Conservation (phyloP, 2,329 filamentous ascomycete genomes). For the Dryadomyces quercivorus region DNA sequence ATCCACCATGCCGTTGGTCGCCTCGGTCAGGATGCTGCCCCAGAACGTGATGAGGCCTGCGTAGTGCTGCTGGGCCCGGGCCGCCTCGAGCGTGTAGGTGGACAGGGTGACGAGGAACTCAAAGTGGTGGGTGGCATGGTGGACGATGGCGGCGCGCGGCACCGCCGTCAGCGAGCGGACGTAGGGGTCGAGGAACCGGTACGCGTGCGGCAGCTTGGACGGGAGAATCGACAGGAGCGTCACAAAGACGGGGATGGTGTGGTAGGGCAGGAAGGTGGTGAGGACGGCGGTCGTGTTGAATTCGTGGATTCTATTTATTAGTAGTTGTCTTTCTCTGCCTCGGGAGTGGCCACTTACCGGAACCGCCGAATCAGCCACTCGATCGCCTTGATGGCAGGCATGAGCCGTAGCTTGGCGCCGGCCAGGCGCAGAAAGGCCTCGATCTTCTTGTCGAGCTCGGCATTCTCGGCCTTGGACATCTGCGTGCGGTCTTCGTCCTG, state of each 20-base stretch:
- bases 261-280: constrained; percentile 84
- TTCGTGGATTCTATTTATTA: constrained; percentile 61
- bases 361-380: constrained; percentile 94
- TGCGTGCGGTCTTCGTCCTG: constrained; percentile 77
- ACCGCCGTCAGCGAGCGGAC: constrained; percentile 63
- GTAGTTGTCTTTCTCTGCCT: neutral
- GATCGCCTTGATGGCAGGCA: constrained; percentile 77
- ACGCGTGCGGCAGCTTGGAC: constrained; percentile 56
- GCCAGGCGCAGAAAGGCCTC: constrained; percentile 75
- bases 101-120: constrained; percentile 68
- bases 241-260: constrained; percentile 72
- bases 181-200: constrained; percentile 80
- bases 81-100: constrained; percentile 62
- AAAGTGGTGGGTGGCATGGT: constrained; percentile 68
- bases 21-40: constrained; percentile 78
- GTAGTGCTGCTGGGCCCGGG: constrained; percentile 60
- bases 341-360: too few relatives aligned
- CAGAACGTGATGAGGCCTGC: constrained; percentile 77
- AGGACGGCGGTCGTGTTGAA: constrained; percentile 71
- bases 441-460: constrained; percentile 62
- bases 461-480: constrained; percentile 72
- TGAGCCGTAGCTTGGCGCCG: constrained; percentile 64
- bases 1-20: constrained; percentile 72
- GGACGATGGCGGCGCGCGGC: constrained; percentile 70
- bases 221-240: constrained; percentile 83